Evolutionary conservation across 2,329 filamentous ascomycete species (phyloP), one percentile per base, ranked within the genome.

Genomic region (Diaporthe humulicola): DNA sequence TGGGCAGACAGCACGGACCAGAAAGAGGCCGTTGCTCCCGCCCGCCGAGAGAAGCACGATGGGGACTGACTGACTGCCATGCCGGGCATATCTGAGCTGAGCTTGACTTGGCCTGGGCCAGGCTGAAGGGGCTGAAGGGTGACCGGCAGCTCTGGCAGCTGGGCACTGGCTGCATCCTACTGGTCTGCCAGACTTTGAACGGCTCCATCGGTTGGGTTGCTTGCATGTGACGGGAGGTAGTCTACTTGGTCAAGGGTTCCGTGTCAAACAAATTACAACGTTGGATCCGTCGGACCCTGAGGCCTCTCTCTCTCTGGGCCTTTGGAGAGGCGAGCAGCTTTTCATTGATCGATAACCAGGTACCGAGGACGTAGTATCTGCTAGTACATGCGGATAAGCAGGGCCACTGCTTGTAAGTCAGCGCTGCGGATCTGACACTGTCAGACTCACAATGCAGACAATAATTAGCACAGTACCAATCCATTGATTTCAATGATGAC

Each of bases 241-340:
- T n/a, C n/a, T 14, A 25, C 33, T 25, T 67, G 33, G 64, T 52
- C 64, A 69, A 69, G 64, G 64, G 64, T 69, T 40, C 64, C 64
- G 61, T 69, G 48, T 69, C 48, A 36, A 40, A 69, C 33, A 36
- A 40, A 69, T n/a, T 54, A 28, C 48, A 30, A 69, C 61, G 22
- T 69, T 69, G 48, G 33, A 45, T 19, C 45, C 64, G 42, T 48
- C 33, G 48, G 64, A 69, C 64, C 64, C 64, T 69, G 64, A 69
- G 30, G 33, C 42, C 38, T 36, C 33, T 36, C n/a, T n/a, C n/a
- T n/a, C n/a, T n/a, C n/a, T n/a, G n/a, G 33, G 19, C 45, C 33
- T 52, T 69, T 54, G 48, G n/a, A n/a, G n/a, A 19, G 45, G 30
- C 42, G 61, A 67, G 28, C 22, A 12, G 45, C 28, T 25, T 28